A percentile compares a stretch with the other conserved stretches of the same genome.
These are phyloP conservation scores for Ananas comosus DNA, from an alignment of 176 grass and related monocot species.

Conservation along the genomic window DNA sequence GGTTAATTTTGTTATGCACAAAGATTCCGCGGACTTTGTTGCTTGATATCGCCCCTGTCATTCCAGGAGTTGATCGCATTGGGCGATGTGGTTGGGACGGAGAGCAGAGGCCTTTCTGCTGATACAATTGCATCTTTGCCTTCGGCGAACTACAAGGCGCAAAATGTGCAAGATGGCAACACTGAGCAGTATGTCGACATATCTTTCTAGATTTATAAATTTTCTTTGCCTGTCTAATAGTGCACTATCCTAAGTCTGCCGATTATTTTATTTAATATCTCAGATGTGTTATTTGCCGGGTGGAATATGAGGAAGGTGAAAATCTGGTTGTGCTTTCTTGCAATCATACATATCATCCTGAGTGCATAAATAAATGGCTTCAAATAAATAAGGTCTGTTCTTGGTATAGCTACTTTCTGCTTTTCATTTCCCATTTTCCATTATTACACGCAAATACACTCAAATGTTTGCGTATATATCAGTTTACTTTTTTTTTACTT, in stretches of 20 bases:
- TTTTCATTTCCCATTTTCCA: not conserved
- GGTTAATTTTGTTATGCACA: not conserved
- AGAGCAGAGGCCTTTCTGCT: conserved; percentile 82
- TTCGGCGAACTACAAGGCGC: conserved; percentile 73
- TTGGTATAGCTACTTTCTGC: not conserved
- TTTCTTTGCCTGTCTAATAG: not conserved
- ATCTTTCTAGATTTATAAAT: not conserved
- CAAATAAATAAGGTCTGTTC: conserved; percentile 95
- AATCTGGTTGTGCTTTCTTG: conserved; percentile 76
- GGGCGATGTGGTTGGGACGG: conserved; percentile 87
- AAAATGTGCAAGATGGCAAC: conserved; percentile 70
- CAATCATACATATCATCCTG: conserved; percentile 83
- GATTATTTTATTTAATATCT: conserved; percentile 24
- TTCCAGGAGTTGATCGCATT: conserved; percentile 84
- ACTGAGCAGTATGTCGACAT: conserved; percentile 75
- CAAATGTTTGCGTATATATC: conserved; percentile 1
- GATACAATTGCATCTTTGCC: conserved; percentile 84
- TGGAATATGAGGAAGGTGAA: conserved; percentile 95
- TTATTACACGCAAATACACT: not conserved
- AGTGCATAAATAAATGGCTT: conserved; percentile 97
- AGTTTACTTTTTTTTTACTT: not conserved
- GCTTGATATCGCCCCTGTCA: not conserved
- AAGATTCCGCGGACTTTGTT: not conserved
- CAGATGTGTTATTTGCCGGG: conserved; percentile 90
- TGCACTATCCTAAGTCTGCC: not conserved